Base-by-base conservation (phyloP, 2,329 filamentous ascomycete species). In the Ramichloridium luteum region DNA sequence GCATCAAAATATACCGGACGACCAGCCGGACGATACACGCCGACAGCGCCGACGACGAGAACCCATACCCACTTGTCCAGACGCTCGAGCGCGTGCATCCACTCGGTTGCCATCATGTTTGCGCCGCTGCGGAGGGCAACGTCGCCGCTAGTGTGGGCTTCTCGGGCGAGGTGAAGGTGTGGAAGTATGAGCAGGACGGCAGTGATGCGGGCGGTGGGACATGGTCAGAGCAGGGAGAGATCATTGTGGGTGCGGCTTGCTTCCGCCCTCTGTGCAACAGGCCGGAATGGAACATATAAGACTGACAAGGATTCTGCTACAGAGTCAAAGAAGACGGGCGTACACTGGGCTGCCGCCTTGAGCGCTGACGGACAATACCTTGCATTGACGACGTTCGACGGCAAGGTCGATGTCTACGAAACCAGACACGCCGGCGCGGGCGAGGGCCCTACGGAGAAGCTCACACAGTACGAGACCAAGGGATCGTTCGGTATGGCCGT, bases 401-500 rank as follows among this genome's bases (percentile, higher is more conserved):
- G 90, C 3, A 74, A 79, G 33, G 75, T 96, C 50, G 85, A 86
- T 47, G 80, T 96, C 25, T 96, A 86, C 83, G 77, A 93, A 51
- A 53, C 61, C 12, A n/a, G 8, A 8, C 8, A n/a, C 20, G n/a
- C n/a, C 8, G 8, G 8, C 8, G n/a, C 20, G n/a, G 20, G 20
- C n/a, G n/a, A 23, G 8, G 64, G 71, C 23, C 35, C 31, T 4
- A 38, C 48, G 22, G 58, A 61, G 13, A 82, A 80, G 58, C 76
- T 90, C 38, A 69, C 75, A 30, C 76, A 86, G 48, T 93, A 90
- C 51, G 85, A 93, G 62, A 94, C 88, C 1, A 84, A 88, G 46
- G 85, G 85, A 10, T 88, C 80, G 56, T 96, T 94, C 60, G 88
- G 85, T 22, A 74, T 90, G 61, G 80, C 80, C 49, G 76, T 98